Conservation (phyloP, 345 rosid species). For the Laguncularia racemosa region DNA sequence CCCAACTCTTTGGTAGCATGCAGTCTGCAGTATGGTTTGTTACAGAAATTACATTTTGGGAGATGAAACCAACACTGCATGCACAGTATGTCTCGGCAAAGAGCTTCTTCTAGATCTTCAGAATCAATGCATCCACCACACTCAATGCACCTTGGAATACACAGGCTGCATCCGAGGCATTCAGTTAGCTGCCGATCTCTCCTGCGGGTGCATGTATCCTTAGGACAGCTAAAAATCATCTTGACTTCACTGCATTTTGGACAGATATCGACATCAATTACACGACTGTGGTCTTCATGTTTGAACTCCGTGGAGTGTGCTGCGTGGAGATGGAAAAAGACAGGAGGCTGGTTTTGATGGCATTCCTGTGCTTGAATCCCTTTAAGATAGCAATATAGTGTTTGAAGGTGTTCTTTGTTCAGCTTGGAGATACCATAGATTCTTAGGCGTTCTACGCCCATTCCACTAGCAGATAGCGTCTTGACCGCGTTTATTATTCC, state of each 20-base stretch:
- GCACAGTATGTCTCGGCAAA: constrained; percentile 47
- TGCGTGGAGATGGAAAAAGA: constrained; percentile 14
- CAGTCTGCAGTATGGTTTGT: constrained; percentile 53
- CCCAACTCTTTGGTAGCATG: constrained; percentile 21
- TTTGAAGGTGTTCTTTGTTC: constrained; percentile 39
- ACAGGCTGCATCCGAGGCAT: constrained; percentile 54
- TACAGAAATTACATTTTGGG: constrained; percentile 65
- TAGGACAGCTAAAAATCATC: constrained; percentile 51
- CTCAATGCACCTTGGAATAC: constrained; percentile 62
- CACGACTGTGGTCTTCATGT: neutral
- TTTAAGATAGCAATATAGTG: constrained; percentile 26
- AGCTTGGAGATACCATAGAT: constrained; percentile 47
- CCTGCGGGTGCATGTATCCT: constrained; percentile 24
- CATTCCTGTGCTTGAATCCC: constrained; percentile 4
- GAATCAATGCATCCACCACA: constrained; percentile 52
- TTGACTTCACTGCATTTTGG: constrained; percentile 53
- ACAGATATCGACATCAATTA: constrained; percentile 55
- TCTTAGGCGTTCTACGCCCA: constrained; percentile 25
- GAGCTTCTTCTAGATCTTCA: constrained; percentile 41
- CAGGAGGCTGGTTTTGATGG: constrained; percentile 3
- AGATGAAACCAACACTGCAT: constrained; percentile 63
- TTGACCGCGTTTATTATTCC: constrained; percentile 58
- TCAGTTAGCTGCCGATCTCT: constrained; percentile 9
- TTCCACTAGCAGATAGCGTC: constrained; percentile 26
- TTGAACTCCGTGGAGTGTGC: neutral